These are phyloP conservation scores for Fusarium caatingaense DNA, from an alignment of 2,329 filamentous ascomycete genomes.

Conservation along the genomic window DNA sequence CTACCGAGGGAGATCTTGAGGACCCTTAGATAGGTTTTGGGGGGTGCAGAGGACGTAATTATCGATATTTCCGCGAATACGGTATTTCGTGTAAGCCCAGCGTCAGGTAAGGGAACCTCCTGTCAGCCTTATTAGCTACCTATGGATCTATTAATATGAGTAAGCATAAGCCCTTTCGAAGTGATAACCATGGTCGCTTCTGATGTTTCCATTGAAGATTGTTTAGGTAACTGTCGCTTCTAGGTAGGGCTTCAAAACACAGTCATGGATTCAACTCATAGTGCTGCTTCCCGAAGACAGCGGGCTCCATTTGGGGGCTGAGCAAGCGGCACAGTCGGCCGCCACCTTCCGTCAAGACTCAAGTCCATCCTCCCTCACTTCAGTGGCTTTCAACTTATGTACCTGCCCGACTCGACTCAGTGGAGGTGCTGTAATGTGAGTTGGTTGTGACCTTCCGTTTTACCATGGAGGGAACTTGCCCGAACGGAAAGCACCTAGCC, in stretches of 20 bases:
- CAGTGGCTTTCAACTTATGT: constrained; percentile 29
- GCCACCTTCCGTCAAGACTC: constrained; percentile 12
- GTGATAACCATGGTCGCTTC: background rate
- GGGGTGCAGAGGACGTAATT: background rate
- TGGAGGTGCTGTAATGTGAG: background rate
- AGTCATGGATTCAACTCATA: constrained; percentile 14
- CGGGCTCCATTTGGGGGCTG: constrained; percentile 6
- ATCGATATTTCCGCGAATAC: background rate
- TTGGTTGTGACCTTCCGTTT: constrained; percentile 21
- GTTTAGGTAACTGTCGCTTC: background rate
- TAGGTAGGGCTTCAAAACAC: constrained; percentile 6
- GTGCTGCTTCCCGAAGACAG: background rate
- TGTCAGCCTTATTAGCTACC: background rate
- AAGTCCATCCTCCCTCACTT: background rate
- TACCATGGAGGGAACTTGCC: constrained; percentile 2
- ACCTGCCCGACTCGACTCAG: constrained; percentile 24
- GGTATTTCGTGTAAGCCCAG: background rate
- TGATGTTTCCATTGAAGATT: background rate
- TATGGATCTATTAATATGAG: background rate
- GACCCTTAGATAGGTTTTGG: constrained; percentile 1
- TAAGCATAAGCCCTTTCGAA: background rate
- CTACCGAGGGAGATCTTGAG: constrained; percentile 8
- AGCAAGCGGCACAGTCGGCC: constrained; percentile 30
- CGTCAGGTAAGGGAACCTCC: background rate
- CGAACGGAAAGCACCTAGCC: constrained; percentile 8